phyloP scores from a whole-genome alignment of 495 filamentous ascomycete genomes.

The Achaetomiella virescens region DNA sequence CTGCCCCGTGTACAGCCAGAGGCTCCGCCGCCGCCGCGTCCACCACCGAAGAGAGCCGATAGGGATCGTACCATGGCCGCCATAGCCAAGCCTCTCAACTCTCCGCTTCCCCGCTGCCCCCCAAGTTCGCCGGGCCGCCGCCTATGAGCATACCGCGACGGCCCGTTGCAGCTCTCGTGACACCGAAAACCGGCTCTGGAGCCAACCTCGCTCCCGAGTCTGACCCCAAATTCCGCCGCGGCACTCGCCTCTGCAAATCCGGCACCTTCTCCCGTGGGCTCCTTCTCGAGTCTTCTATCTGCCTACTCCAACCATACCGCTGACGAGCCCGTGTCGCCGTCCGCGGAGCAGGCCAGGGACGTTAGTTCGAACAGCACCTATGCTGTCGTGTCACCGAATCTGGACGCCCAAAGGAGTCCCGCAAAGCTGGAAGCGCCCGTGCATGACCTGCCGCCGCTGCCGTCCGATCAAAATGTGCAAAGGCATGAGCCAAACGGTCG shows the following conservation, averaged over 20 bases:
- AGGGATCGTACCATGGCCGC: constrained; percentile 17
- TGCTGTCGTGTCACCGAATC: constrained; percentile 26
- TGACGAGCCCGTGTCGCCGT: constrained; percentile 32
- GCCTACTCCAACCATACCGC: constrained; percentile 40
- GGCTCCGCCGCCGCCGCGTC: constrained; percentile 16
- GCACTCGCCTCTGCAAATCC: constrained; percentile 10
- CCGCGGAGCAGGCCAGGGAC: constrained; percentile 27
- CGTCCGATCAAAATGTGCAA: constrained; percentile 22
- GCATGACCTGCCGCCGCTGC: constrained; percentile 9
- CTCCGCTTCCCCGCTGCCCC: constrained; percentile 28
- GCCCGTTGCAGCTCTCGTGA: constrained; percentile 22
- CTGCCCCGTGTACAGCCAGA: constrained; percentile 7
- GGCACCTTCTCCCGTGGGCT: constrained; percentile 27
- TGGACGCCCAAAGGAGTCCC: constrained; percentile 6
- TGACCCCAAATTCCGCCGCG: neutral
- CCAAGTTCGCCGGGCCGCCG: constrained; percentile 10
- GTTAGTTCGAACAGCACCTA: constrained; percentile 32
- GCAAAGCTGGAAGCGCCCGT: neutral
- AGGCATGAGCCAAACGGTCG: constrained; percentile 9
- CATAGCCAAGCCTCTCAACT: constrained; percentile 15
- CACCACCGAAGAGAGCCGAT: constrained; percentile 18
- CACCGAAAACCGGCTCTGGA: constrained; percentile 3
- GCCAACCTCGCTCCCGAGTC: neutral
- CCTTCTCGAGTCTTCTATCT: constrained; percentile 42
- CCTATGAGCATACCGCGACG: constrained; percentile 27